Evolutionary conservation across 2,329 filamentous ascomycete genomes (phyloP), one percentile per base, ranked within the genome.

Genomic region (Scytalidium lignicola): DNA sequence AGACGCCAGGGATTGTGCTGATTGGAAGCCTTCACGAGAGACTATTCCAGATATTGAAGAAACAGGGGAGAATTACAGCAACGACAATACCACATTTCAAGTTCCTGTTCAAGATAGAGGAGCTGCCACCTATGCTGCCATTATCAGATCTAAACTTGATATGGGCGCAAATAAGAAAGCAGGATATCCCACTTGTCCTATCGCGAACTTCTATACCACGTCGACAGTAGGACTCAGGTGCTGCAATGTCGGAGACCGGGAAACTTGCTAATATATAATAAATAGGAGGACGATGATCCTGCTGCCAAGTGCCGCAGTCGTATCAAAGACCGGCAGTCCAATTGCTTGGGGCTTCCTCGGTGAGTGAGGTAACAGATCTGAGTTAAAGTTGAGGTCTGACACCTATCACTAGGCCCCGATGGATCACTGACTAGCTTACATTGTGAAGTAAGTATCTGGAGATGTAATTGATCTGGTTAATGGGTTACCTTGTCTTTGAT

Each of bases 271-370:
- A 13, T n/a, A 37, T 37, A 15, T 17, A 5, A n/a, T 15, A 17
- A 4, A 5, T 37, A 75, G 71, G 53, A 64, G 70, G 9, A 75
- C 67, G 12, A 62, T 78, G 21, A 57, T 67, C 50, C 60, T 62
- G 19, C 67, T 77, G 40, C 76, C 75, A 2, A 79, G 70, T 52
- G 62, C 71, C 32, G 68, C 71, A 1, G 65, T 82, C 18, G 73
- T 74, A 46, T 60, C 70, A 0, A 59, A 64, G 1, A 70, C 76
- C 17, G 72, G 70, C 1, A 74, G 67, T 1, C 73, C 76, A 0
- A 67, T 88, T 4, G 80, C 83, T 0, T 89, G 85, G 85, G 78
- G 75, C 0, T 86, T 88, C 29, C 48, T 58, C 7, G 54, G 54
- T 56, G 43, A 20, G 19, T 39, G n/a, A n/a, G n/a, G n/a, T n/a